Percentiles rank a stretch among this genome's conserved stretches.
Conservation (phyloP, 495 filamentous ascomycete genomes). For the Copromyces sp. region DNA sequence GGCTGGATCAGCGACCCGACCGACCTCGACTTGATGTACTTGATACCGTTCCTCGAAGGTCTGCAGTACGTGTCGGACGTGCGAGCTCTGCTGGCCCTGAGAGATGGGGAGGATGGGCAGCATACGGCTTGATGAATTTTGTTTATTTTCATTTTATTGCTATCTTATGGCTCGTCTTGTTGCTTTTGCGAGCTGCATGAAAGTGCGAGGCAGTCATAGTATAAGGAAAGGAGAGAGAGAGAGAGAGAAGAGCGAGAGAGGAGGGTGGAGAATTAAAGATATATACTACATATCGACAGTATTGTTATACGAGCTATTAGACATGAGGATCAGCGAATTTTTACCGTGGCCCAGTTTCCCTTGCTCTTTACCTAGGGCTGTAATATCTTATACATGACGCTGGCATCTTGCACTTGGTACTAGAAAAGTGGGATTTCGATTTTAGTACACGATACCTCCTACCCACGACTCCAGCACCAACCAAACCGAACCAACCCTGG, state of each 20-base stretch:
- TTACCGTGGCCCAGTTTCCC: not conserved
- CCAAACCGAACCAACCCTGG: too few relatives aligned
- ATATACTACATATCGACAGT: not conserved
- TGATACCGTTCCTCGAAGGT: slow-evolving; percentile 89
- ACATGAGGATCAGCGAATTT: not conserved
- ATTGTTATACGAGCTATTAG: not conserved
- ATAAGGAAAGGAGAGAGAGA: not conserved
- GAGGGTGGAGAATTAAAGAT: not conserved
- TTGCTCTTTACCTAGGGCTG: not conserved
- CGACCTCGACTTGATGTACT: slow-evolving; percentile 79
- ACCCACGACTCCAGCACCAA: too few relatives aligned
- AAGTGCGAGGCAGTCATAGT: not conserved
- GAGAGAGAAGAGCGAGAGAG: not conserved
- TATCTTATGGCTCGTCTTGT: not conserved
- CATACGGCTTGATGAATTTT: slow-evolving; percentile 27
- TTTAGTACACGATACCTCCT: too few relatives aligned
- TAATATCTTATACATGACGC: not conserved
- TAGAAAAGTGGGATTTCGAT: too few relatives aligned
- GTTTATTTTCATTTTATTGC: not conserved
- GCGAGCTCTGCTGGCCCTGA: slow-evolving; percentile 73
- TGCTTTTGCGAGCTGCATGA: not conserved
- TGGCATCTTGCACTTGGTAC: not conserved
- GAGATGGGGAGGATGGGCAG: slow-evolving; percentile 67
- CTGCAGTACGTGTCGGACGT: slow-evolving; percentile 95
- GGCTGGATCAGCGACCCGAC: slow-evolving; percentile 90